Conservation (phyloP, 768 basidiomycete species). For the Brasilioporus rufonigricans region DNA sequence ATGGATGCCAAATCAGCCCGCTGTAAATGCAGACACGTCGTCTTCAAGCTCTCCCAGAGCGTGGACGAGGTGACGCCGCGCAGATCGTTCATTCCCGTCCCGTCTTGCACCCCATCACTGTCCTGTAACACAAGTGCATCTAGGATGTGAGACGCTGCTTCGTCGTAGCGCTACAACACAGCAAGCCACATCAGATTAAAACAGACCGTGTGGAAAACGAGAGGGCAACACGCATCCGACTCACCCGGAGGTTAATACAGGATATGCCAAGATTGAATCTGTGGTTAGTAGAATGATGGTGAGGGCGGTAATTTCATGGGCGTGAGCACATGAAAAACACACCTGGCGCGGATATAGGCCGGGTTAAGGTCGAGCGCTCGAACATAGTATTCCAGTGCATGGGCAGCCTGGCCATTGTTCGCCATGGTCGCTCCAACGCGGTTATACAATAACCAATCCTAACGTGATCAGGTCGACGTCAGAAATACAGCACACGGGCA, state of each 20-base stretch:
- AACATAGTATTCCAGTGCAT: slow-evolving; percentile 86
- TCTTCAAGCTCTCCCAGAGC: slow-evolving; percentile 88
- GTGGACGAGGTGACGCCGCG: slow-evolving; percentile 74
- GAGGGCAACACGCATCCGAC: slow-evolving; percentile 15
- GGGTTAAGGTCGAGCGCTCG: slow-evolving; percentile 86
- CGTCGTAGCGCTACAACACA: slow-evolving; percentile 65
- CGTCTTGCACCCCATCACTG: slow-evolving; percentile 66
- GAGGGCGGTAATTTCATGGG: background rate
- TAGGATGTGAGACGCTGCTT: slow-evolving; percentile 83
- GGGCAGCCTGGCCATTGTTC: slow-evolving; percentile 74
- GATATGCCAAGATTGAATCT: slow-evolving; percentile 96
- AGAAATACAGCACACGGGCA: background rate
- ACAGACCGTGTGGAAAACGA: background rate
- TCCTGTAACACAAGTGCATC: slow-evolving; percentile 91
- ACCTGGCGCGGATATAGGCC: slow-evolving; percentile 87
- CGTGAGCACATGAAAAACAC: slow-evolving; percentile 10
- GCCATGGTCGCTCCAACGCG: slow-evolving; percentile 94
- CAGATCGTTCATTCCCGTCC: slow-evolving; percentile 41
- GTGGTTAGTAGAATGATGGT: background rate
- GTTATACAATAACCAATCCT: slow-evolving; percentile 94
- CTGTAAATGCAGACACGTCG: slow-evolving; percentile 77
- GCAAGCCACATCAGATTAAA: background rate
- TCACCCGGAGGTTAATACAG: slow-evolving; percentile 79
- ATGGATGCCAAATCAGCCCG: slow-evolving; percentile 71
- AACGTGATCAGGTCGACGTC: background rate